Conservation (phyloP, 805 yeast genomes). For the Cyberlindnera amylophila region DNA sequence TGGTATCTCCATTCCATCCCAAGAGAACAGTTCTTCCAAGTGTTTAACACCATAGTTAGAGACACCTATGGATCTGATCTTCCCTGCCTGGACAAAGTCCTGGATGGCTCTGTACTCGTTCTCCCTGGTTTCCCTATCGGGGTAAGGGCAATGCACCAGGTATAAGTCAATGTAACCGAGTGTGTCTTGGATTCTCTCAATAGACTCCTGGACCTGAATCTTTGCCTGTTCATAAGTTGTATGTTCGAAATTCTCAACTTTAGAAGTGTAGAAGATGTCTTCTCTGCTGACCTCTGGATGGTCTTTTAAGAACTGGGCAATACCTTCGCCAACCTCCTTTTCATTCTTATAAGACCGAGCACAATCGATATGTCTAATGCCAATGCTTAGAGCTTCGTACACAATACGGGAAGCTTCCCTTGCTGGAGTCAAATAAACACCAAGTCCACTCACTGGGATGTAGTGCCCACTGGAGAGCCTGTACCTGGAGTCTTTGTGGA, state of each 20-base stretch:
- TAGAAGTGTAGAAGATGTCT: conserved; percentile 26
- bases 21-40: conserved; percentile 51
- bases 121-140: conserved; percentile 43
- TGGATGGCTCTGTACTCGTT: conserved; percentile 74
- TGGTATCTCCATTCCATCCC: conserved; percentile 47
- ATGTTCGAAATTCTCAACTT: conserved; percentile 14
- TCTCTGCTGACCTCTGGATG: conserved; percentile 19
- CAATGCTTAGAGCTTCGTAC: conserved; percentile 22
- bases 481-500: conserved; percentile 16
- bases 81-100: conserved; percentile 59
- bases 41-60: conserved; percentile 64
- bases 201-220: conserved; percentile 47
- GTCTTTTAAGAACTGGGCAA: conserved; percentile 22
- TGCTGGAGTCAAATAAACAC: conserved; percentile 23
- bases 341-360: conserved; percentile 23
- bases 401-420: conserved; percentile 18
- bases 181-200: conserved; percentile 41
- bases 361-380: conserved; percentile 26
- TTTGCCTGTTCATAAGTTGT: conserved; percentile 11
- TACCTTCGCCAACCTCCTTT: conserved; percentile 20
- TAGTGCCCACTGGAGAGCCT: conserved; percentile 19
- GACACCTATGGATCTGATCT: conserved; percentile 67
- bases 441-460: conserved; percentile 25
- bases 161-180: conserved; percentile 67
- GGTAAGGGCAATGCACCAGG: conserved; percentile 62